phyloP scores from a whole-genome alignment of 176 grass and related monocot genomes.

The Musa itinerans region DNA sequence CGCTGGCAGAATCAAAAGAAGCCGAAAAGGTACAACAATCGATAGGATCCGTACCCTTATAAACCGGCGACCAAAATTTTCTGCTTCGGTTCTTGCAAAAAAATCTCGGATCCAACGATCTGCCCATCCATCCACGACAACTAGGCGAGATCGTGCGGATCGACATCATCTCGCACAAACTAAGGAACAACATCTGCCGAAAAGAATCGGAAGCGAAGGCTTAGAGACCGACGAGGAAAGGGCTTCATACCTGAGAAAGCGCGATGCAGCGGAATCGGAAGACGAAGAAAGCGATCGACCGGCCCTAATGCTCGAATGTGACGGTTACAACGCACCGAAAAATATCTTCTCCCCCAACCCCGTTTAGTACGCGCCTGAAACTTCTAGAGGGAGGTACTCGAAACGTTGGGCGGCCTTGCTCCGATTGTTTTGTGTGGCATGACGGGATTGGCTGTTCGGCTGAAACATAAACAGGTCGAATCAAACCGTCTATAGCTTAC shows the following conservation, averaged over 20 bases:
- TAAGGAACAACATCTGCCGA: background rate
- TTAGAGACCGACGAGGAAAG: background rate
- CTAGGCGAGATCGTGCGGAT: background rate
- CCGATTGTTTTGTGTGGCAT: too few species aligned
- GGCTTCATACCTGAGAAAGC: slow-evolving; percentile 6
- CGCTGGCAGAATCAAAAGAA: too few species aligned
- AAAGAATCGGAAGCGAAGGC: background rate
- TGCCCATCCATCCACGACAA: background rate
- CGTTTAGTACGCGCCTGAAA: too few species aligned
- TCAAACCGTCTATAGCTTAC: too few species aligned
- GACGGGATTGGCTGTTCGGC: too few species aligned
- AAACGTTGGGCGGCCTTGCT: too few species aligned
- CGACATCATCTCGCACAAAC: background rate
- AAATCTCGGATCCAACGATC: background rate
- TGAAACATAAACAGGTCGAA: too few species aligned
- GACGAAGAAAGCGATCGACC: too few species aligned
- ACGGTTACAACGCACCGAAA: too few species aligned
- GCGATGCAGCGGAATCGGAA: background rate
- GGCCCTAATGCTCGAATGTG: too few species aligned
- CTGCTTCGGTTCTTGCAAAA: background rate
- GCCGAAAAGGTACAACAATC: background rate
- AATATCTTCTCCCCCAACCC: too few species aligned
- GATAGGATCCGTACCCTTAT: background rate
- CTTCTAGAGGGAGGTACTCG: too few species aligned
- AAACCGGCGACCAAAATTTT: background rate